phyloP scores from a whole-genome alignment of 2,329 filamentous ascomycete genomes.

The Raffaelea deltoideospora region DNA sequence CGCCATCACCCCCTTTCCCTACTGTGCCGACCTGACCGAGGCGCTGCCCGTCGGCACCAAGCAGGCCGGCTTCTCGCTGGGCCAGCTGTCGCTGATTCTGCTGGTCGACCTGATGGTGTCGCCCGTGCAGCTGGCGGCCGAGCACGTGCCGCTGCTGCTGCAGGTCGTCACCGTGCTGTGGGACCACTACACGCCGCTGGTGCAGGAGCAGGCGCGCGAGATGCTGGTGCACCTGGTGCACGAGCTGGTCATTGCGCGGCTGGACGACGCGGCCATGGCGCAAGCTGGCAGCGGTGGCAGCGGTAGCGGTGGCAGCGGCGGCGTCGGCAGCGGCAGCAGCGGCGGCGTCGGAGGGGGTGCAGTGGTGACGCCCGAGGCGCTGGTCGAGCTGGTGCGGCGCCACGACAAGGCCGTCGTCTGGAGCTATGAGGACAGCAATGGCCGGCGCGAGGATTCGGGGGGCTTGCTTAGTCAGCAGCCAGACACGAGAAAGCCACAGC shows the following conservation, averaged over 20 bases:
- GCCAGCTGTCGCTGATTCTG: constrained; percentile 82
- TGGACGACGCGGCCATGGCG: constrained; percentile 49
- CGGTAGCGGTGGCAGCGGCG: neutral
- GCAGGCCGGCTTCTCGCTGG: constrained; percentile 78
- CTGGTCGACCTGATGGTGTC: constrained; percentile 94
- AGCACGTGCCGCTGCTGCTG: constrained; percentile 71
- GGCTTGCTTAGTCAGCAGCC: too few species aligned
- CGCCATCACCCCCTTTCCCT: constrained; percentile 42
- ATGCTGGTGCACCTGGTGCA: constrained; percentile 98
- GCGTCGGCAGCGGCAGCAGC: neutral
- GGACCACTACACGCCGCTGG: constrained; percentile 91
- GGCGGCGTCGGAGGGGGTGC: neutral
- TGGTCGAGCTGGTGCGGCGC: constrained; percentile 74
- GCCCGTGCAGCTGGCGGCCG: constrained; percentile 62
- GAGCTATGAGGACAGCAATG: constrained; percentile 87
- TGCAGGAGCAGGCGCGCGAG: constrained; percentile 91
- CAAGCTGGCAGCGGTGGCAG: constrained; percentile 11
- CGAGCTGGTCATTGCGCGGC: constrained; percentile 69
- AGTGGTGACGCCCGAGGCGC: constrained; percentile 57
- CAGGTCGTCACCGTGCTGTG: constrained; percentile 89
- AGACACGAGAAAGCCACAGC: too few species aligned
- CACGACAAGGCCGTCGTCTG: constrained; percentile 79
- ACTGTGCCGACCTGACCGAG: constrained; percentile 71
- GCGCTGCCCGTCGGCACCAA: constrained; percentile 80
- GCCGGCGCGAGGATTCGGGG: constrained; percentile 43